Evolutionary conservation across 345 rosid species (phyloP), one percentile per base, ranked within the genome.

Genomic region (Linum tenue): DNA sequence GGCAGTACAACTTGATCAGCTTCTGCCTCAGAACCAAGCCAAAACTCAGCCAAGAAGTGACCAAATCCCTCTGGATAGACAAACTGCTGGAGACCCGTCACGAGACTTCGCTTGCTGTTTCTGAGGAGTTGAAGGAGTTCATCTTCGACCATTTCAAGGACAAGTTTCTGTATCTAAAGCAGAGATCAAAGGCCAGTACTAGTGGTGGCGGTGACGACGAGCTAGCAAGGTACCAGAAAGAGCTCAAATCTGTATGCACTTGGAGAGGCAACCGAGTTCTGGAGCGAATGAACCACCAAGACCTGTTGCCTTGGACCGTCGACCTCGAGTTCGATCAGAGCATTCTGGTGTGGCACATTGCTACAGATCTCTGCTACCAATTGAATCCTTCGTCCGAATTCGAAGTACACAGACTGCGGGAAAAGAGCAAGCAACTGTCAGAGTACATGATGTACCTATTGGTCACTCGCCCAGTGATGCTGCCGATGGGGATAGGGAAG

Each of bases 301-400:
- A 37, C 3, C 44, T 22, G 1, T 17, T 65, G 0, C 17, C 3
- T 31, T 68, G 73, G 73, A 76, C 75, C 57, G 17, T 40, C 11
- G 48, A 62, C 6, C 51, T 16, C n/a, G 73, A 72, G 64, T 72
- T 76, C 2, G 68, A 68, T 37, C 68, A 68, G 4, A 67, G 75
- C 44, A 55, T 78, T 58, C 66, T 75, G 37, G 57, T 78, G 15
- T 72, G 79, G 76, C 82, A 78, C 72, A 69, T 75, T 35, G 75
- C 76, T 5, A 75, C 77, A 0, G 36, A 58, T 2, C 65, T 78
- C 50, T 71, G 69, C 58, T 62, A 60, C 62, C 0, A 62, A 12
- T 0, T 22, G 2, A 69, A 74, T 55, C 1, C 9, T 31, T 9
- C 37, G 11, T 55, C 44, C 15, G 2, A 37, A 38, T 1, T 17